Conservation (phyloP, 2,329 filamentous ascomycete species). For the Cyclaneusma minus region DNA sequence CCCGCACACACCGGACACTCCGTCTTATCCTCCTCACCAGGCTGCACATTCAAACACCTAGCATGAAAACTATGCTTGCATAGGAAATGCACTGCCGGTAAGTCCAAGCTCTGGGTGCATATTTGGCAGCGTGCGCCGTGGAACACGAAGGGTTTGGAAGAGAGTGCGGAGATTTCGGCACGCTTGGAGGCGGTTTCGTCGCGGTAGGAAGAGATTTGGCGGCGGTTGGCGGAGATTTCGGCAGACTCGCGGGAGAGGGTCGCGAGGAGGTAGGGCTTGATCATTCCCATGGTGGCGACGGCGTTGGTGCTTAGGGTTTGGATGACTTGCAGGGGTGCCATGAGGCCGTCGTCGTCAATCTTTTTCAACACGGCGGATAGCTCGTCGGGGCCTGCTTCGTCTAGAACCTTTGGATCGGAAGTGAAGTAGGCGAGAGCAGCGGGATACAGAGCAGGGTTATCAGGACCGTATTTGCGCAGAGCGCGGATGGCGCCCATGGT, state of each 20-base stretch:
- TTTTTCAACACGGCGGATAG: slow-evolving; percentile 65
- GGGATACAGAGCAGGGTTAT: slow-evolving; percentile 83
- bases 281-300: slow-evolving; percentile 93
- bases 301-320: slow-evolving; percentile 69
- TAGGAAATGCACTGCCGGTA: slow-evolving; percentile 87
- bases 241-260: slow-evolving; percentile 80
- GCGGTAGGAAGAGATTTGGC: slow-evolving; percentile 70
- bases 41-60: slow-evolving; percentile 55
- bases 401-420: slow-evolving; percentile 63
- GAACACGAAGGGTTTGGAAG: slow-evolving; percentile 72
- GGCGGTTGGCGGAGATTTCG: slow-evolving; percentile 68
- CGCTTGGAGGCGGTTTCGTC: slow-evolving; percentile 69
- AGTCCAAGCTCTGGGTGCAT: slow-evolving; percentile 63
- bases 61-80: slow-evolving; percentile 97
- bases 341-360: slow-evolving; percentile 79
- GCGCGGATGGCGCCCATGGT: slow-evolving; percentile 83
- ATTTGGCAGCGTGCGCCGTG: slow-evolving; percentile 77
- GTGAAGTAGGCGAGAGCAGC: slow-evolving; percentile 89
- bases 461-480: slow-evolving; percentile 76
- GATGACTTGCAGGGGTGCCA: slow-evolving; percentile 93
- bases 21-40: slow-evolving; percentile 33
- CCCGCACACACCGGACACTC: slow-evolving; percentile 79
- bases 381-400: slow-evolving; percentile 73
- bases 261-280: slow-evolving; percentile 79
- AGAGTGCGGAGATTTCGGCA: slow-evolving; percentile 62